These are phyloP conservation scores for Hypoxylon sp. DNA, from an alignment of 2,329 filamentous ascomycete genomes.

Conservation along the genomic window DNA sequence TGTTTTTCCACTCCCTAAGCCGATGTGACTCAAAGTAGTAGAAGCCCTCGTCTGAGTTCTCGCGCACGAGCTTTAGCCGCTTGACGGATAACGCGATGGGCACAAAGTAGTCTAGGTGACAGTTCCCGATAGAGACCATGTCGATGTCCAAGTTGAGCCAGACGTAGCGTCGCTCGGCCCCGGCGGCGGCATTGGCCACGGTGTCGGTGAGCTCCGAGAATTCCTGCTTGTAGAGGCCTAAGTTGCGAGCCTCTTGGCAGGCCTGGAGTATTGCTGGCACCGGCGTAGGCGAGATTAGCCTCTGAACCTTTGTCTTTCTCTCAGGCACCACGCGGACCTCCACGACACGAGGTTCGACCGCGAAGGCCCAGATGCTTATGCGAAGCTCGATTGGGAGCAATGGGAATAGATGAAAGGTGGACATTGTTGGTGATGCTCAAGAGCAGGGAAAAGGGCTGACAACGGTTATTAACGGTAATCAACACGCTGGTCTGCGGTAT, in stretches of 20 bases:
- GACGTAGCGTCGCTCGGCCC: conserved; percentile 22
- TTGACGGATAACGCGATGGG: conserved; percentile 21
- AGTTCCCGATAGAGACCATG: conserved; percentile 30
- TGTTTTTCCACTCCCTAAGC: conserved; percentile 14
- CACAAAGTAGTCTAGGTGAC: conserved; percentile 7
- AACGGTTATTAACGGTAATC: conserved; percentile 6
- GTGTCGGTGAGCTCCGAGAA: conserved; percentile 23
- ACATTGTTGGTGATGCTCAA: conserved; percentile 18
- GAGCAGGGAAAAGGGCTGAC: conserved; percentile 9
- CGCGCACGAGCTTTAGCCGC: conserved; percentile 25
- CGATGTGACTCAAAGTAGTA: conserved; percentile 10
- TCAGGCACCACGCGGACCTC: conserved; percentile 25
- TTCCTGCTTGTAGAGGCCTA: conserved; percentile 25
- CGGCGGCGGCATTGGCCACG: conserved; percentile 2
- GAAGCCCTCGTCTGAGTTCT: conserved; percentile 19
- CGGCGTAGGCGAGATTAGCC: conserved; percentile 22
- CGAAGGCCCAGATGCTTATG: conserved; percentile 17
- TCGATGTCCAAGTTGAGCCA: conserved; percentile 37
- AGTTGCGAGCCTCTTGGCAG: conserved; percentile 32
- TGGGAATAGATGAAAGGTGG: conserved; percentile 25
- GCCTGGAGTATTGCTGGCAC: conserved; percentile 30
- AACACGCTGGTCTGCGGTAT: conserved; percentile 3
- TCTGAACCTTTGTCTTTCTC: background rate
- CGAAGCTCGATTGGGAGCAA: conserved; percentile 26
- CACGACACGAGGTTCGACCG: conserved; percentile 25